phyloP scores from a whole-genome alignment of 202 grass and related monocot species.

The Hordeum pubiflorum region DNA sequence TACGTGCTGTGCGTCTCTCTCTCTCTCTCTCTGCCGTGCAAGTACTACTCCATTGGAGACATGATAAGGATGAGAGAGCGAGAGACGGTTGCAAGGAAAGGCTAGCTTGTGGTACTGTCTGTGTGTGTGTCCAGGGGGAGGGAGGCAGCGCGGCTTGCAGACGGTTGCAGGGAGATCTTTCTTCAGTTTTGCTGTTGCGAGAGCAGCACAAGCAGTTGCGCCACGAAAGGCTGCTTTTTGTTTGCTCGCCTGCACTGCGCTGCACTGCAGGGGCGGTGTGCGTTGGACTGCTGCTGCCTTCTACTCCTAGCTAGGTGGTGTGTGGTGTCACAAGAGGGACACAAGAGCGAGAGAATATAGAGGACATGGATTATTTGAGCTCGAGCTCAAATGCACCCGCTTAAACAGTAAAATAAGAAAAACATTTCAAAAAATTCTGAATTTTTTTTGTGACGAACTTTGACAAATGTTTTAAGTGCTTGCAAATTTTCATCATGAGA shows the following conservation, averaged over 20 bases:
- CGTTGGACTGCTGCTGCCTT: not conserved
- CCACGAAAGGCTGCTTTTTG: slow-evolving; percentile 53
- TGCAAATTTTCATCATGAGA: too few species aligned
- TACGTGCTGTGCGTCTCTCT: not conserved
- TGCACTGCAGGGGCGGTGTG: not conserved
- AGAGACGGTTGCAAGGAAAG: not conserved
- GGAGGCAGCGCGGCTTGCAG: not conserved
- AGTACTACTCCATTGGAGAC: slow-evolving; percentile 9
- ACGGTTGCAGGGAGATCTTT: slow-evolving; percentile 4
- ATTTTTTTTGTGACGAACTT: too few species aligned
- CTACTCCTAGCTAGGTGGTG: too few species aligned
- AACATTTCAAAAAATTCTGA: too few species aligned
- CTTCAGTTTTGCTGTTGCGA: not conserved
- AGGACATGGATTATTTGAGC: too few species aligned
- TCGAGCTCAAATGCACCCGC: too few species aligned
- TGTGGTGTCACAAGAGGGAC: too few species aligned
- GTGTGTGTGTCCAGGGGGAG: too few species aligned
- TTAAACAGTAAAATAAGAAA: too few species aligned
- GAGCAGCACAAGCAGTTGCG: slow-evolving; percentile 20
- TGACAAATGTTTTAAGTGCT: too few species aligned
- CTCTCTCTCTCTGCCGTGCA: slow-evolving; percentile 16
- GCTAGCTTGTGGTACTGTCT: not conserved
- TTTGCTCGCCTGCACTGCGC: slow-evolving; percentile 25
- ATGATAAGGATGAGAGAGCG: not conserved
- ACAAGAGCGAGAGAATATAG: too few species aligned